Evolutionary conservation across 2,329 filamentous ascomycete genomes (phyloP).

Genomic region (Colletotrichum godetiae): DNA sequence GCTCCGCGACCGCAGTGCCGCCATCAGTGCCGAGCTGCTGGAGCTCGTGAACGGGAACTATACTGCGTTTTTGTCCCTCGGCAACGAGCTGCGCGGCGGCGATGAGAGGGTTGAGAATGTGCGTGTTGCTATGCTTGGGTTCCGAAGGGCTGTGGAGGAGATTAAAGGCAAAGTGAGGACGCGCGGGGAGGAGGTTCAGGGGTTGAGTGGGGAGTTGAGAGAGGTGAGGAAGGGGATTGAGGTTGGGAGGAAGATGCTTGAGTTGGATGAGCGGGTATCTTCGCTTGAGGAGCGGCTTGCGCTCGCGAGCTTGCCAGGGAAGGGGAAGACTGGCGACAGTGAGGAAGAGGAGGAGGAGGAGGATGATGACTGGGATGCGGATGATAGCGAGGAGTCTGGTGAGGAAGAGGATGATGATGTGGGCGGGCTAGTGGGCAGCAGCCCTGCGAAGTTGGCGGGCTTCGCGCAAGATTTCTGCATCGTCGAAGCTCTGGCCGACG

Average conservation of each 20-base stretch:
- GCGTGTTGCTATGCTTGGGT: constrained; percentile 85
- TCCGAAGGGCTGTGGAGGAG: constrained; percentile 83
- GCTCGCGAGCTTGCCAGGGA: constrained; percentile 54
- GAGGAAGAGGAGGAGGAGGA: constrained; percentile 53
- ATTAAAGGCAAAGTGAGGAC: constrained; percentile 74
- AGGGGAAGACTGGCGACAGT: constrained; percentile 35
- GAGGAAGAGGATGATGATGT: constrained; percentile 43
- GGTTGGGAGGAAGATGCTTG: constrained; percentile 70
- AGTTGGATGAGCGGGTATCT: constrained; percentile 71
- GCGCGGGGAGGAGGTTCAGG: constrained; percentile 71
- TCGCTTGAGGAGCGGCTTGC: constrained; percentile 73
- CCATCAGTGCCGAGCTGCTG: constrained; percentile 86
- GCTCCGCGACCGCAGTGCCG: constrained; percentile 81
- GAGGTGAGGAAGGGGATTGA: constrained; percentile 73
- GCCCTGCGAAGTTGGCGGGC: constrained; percentile 57
- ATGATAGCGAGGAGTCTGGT: constrained; percentile 42
- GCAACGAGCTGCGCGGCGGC: constrained; percentile 83
- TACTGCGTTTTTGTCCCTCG: constrained; percentile 87
- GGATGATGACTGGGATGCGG: constrained; percentile 52
- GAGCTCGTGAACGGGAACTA: constrained; percentile 98
- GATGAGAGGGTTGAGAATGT: constrained; percentile 94
- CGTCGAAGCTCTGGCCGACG: constrained; percentile 54
- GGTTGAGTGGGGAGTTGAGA: constrained; percentile 74
- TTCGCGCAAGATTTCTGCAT: constrained; percentile 59
- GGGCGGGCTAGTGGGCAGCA: constrained; percentile 54